These are phyloP conservation scores for Vitis hybrid DNA, from an alignment of 177 flowering plant genomes.

Conservation along the genomic window DNA sequence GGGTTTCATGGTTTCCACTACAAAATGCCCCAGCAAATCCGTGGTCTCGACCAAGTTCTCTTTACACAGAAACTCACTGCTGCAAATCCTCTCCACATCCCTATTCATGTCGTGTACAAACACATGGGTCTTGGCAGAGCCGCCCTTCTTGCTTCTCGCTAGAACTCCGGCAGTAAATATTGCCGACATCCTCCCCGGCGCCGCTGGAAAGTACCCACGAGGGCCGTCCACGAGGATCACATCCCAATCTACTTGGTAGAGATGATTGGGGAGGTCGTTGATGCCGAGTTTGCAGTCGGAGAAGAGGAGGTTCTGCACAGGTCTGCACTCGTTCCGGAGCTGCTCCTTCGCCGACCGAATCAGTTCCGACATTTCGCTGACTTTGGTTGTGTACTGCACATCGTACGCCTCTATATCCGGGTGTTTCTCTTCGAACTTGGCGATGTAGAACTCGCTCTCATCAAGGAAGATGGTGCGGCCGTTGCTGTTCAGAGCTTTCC, in stretches of 20 bases:
- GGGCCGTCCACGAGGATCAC: constrained; percentile 55
- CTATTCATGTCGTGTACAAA: constrained; percentile 49
- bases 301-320: constrained; percentile 52
- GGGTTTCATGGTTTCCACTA: constrained; percentile 22
- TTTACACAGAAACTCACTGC: constrained; percentile 51
- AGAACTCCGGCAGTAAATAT: constrained; percentile 46
- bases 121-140: constrained; percentile 33
- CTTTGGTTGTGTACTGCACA: constrained; percentile 50
- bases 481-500: constrained; percentile 40
- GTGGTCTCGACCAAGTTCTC: constrained; percentile 43
- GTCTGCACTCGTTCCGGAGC: constrained; percentile 32
- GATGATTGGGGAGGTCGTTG: constrained; percentile 54
- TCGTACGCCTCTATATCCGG: constrained; percentile 72
- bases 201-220: constrained; percentile 28
- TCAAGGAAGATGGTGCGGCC: constrained; percentile 52
- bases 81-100: constrained; percentile 41
- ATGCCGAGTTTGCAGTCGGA: constrained; percentile 49
- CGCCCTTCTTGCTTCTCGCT: constrained; percentile 38
- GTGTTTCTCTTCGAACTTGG: constrained; percentile 36
- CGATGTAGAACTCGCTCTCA: constrained; percentile 38
- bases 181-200: constrained; percentile 51
- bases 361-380: constrained; percentile 17
- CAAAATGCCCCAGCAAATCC: constrained; percentile 44
- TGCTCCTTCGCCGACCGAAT: constrained; percentile 17
- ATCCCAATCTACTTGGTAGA: constrained; percentile 47